Evolutionary conservation across 2,329 filamentous ascomycete genomes (phyloP), one percentile per base, ranked within the genome.

Genomic region (Colletotrichum melonis): DNA sequence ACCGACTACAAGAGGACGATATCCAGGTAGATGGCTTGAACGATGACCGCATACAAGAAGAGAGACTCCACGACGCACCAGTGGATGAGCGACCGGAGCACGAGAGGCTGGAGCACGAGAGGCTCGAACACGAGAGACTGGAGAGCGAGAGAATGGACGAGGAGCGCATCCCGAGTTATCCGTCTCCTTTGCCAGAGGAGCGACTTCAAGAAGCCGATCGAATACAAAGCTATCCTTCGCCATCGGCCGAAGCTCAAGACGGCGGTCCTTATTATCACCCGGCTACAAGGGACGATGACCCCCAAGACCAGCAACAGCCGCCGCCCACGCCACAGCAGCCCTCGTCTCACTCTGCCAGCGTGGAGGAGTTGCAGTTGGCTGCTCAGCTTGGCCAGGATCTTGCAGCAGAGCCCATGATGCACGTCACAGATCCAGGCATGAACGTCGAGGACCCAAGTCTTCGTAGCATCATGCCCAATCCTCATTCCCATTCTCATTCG

Each of bases 341-440:
- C 59, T 77, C 82, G 12, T 77, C 82, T 16, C 83, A 83, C 14
- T 82, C 85, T 2, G 81, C 86, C 46, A 89, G 86, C 70, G 83
- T 86, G 5, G 88, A 89, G 76, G 89, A 91, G 80, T 83, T 91
- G 55, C 89, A 90, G 78, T 82, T 91, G 52, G 88, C 89, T 16
- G 88, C 89, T 11, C 89, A 90, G 77, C 81, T 91, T 55, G 88
- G 88, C 60, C 87, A 89, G 73, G 88, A 85, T 56, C 82, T 91
- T 19, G 86, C 88, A 30, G 81, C 82, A 11, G 78, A 83, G 14
- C 84, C 87, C 46, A 86, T 88, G 72, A 85, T 90, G 78, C 81
- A 85, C n/a, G 80, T 84, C 19, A 84, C 87, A 22, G 86, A 87
- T 70, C 80, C 84, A 2, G 84, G 80, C 54, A 85, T 85, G 80